Conservation (phyloP, 768 basidiomycete species). For the Leccinum arenicola region DNA sequence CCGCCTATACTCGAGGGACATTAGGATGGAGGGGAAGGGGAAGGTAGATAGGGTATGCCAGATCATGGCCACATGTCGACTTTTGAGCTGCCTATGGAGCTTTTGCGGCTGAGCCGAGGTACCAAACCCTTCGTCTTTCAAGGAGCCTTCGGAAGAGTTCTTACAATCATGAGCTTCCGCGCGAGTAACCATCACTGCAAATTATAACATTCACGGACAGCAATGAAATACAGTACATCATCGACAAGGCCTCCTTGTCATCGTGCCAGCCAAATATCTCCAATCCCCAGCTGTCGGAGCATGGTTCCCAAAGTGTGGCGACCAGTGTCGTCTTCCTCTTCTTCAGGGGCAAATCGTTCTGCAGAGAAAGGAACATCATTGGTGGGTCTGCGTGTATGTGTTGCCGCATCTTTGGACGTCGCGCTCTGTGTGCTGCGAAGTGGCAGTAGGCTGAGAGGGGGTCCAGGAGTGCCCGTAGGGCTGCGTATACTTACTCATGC, state of each 20-base stretch:
- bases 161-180: background rate
- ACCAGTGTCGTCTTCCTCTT: conserved; percentile 19
- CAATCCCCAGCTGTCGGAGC: conserved; percentile 55
- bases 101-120: background rate
- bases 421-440: too few species aligned
- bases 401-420: too few species aligned
- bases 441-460: too few species aligned
- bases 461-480: too few species aligned
- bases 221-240: background rate
- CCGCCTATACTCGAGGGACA: too few species aligned
- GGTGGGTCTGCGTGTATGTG: too few species aligned
- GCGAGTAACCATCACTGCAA: background rate
- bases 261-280: conserved; percentile 76
- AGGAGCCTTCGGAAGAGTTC: conserved; percentile 14
- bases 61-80: conserved; percentile 81
- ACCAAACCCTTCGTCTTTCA: conserved; percentile 22
- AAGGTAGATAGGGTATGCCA: conserved; percentile 39
- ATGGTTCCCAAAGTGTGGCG: conserved; percentile 41
- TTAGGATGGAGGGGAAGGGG: too few species aligned
- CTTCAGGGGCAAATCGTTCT: conserved; percentile 18
- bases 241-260: conserved; percentile 58
- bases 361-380: conserved; percentile 1
- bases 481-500: too few species aligned
- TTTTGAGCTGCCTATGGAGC: conserved; percentile 65
- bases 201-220: conserved; percentile 1